Percentiles rank a stretch among this genome's conserved stretches.
phyloP scores from a whole-genome alignment of 2,329 filamentous ascomycete species.

The Nemania diffusa region DNA sequence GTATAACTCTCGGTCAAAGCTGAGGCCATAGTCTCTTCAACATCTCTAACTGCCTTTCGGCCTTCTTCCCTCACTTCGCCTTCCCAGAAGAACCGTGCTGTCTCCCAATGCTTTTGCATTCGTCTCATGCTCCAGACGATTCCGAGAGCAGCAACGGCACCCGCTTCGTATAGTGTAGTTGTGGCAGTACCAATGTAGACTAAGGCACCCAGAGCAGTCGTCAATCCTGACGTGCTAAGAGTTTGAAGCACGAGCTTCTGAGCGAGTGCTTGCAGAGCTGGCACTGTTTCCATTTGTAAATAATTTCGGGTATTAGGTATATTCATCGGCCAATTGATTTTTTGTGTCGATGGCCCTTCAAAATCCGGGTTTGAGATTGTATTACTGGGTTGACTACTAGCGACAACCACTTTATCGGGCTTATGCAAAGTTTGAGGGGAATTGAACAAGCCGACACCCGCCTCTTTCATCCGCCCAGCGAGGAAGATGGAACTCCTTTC shows the following conservation, averaged over 20 bases:
- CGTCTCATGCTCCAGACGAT: constrained; percentile 67
- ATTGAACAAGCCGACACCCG: constrained; percentile 43
- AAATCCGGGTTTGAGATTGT: neutral
- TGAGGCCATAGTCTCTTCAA: constrained; percentile 63
- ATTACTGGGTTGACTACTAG: constrained; percentile 34
- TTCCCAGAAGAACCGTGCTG: constrained; percentile 70
- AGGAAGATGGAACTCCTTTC: constrained; percentile 87
- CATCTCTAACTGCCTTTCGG: constrained; percentile 68
- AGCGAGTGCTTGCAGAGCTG: constrained; percentile 76
- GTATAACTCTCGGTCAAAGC: constrained; percentile 53
- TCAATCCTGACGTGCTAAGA: constrained; percentile 75
- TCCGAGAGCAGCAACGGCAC: constrained; percentile 69
- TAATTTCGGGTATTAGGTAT: constrained; percentile 77
- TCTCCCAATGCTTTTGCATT: constrained; percentile 72
- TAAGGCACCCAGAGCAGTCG: constrained; percentile 64
- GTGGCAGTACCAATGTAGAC: constrained; percentile 67
- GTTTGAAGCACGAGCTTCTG: constrained; percentile 81
- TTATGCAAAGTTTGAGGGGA: constrained; percentile 25
- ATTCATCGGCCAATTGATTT: constrained; percentile 74
- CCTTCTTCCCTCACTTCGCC: constrained; percentile 74
- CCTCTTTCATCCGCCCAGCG: constrained; percentile 75
- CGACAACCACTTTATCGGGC: neutral
- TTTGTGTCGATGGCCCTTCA: constrained; percentile 15
- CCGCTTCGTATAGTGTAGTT: constrained; percentile 67
- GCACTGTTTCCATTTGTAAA: constrained; percentile 73